These are phyloP conservation scores for Heterobasidion parviporum DNA, from an alignment of 1,284 basidiomycete species.

Conservation along the genomic window DNA sequence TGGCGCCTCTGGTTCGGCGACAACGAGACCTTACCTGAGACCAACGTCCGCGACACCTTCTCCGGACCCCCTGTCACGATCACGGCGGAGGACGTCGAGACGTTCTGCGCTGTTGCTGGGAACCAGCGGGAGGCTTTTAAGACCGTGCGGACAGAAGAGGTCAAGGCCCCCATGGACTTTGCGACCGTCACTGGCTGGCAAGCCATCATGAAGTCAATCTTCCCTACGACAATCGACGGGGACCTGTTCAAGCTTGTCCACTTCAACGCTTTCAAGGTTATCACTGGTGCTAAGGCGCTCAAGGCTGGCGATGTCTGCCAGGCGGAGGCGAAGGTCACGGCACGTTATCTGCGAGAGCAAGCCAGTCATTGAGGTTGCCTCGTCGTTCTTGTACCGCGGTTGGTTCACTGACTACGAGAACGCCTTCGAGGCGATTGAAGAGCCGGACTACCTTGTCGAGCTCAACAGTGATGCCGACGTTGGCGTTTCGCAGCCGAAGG, in stretches of 20 bases:
- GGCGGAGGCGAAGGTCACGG: slow-evolving; percentile 82
- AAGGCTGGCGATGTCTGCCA: slow-evolving; percentile 86
- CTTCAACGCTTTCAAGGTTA: slow-evolving; percentile 90
- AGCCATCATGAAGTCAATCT: slow-evolving; percentile 97
- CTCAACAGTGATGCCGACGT: slow-evolving; percentile 75
- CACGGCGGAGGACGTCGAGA: slow-evolving; percentile 69
- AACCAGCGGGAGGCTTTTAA: slow-evolving; percentile 92
- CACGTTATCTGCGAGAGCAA: slow-evolving; percentile 72
- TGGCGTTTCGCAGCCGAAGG: slow-evolving; percentile 90
- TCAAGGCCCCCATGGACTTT: slow-evolving; percentile 96
- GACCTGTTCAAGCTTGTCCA: slow-evolving; percentile 95
- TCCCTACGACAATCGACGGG: slow-evolving; percentile 86
- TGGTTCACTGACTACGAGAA: slow-evolving; percentile 90
- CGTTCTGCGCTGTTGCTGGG: slow-evolving; percentile 90
- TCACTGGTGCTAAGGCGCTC: slow-evolving; percentile 72
- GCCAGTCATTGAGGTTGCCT: slow-evolving; percentile 89
- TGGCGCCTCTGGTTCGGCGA: slow-evolving; percentile 97
- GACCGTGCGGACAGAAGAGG: slow-evolving; percentile 56
- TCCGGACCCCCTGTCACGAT: slow-evolving; percentile 79
- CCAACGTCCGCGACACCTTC: slow-evolving; percentile 75
- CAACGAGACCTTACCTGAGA: slow-evolving; percentile 62
- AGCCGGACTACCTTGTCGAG: slow-evolving; percentile 81
- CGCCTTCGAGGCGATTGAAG: slow-evolving; percentile 90
- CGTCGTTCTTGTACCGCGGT: slow-evolving; percentile 95
- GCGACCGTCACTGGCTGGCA: slow-evolving; percentile 79